Conservation (phyloP, 108 stramenopile genomes). For the Cyclotella kingstonii region DNA sequence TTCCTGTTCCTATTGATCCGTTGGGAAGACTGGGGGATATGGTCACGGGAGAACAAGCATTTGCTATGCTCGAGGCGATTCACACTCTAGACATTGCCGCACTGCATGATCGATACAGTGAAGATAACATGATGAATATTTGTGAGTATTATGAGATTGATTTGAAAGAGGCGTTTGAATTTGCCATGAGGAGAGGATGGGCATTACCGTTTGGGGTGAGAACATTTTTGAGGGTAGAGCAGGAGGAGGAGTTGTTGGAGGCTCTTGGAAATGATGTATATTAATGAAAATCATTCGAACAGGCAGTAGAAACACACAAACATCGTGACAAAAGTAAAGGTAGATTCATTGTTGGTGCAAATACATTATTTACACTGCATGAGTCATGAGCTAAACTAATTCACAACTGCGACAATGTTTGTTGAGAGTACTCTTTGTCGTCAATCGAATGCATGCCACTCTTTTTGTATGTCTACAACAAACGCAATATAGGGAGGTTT, state of each 20-base stretch:
- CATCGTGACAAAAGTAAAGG: neutral
- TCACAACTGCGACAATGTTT: too few relatives aligned
- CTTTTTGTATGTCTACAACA: too few relatives aligned
- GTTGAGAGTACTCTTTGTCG: too few relatives aligned
- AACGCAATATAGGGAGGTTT: too few relatives aligned
- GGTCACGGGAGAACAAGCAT: constrained; percentile 89
- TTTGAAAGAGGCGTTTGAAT: constrained; percentile 72
- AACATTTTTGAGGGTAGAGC: constrained; percentile 76
- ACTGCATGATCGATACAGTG: constrained; percentile 76
- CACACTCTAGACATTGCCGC: constrained; percentile 72
- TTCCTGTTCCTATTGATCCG: constrained; percentile 69
- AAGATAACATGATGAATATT: constrained; percentile 56
- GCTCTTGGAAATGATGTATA: constrained; percentile 16
- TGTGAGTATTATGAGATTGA: constrained; percentile 77
- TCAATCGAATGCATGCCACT: too few relatives aligned
- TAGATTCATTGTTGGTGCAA: neutral
- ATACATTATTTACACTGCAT: neutral
- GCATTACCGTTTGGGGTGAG: constrained; percentile 84
- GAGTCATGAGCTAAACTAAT: too few relatives aligned
- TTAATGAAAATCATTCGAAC: neutral
- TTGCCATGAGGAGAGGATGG: constrained; percentile 80
- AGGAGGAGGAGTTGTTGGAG: constrained; percentile 74
- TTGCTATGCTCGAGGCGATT: constrained; percentile 84
- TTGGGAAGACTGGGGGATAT: constrained; percentile 71
- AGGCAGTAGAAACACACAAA: neutral